Base-by-base conservation (phyloP, 257 asterid genomes). In the Gentiana straminea region DNA sequence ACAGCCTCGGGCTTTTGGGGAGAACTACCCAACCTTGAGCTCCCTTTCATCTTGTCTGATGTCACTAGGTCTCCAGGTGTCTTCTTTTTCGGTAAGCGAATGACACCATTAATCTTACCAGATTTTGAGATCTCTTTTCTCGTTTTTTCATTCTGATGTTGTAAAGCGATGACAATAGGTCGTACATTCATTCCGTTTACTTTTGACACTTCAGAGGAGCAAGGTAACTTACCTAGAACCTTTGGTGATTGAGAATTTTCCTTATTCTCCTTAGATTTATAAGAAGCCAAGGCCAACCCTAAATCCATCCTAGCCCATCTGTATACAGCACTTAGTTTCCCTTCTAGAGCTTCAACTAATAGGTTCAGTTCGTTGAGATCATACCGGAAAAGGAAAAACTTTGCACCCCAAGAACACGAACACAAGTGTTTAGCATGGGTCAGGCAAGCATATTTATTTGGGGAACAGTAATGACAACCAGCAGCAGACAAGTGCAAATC, bases 211-310 rank as follows among this genome's bases (percentile, higher is more conserved):
- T 71, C 83, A 44, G 81, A 59, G 34, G 69, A 15, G 51, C 57
- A 15, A 8, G 75, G 68, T 66, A 73, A 63, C 73, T 79, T 81
- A 53, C 64, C 77, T 33, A 50, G 43, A 35, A 35, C 57, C 59
- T 80, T 83, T 41, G 86, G 36, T 59, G 54, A 45, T 34, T 35
- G 64, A 4, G 59, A 68, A 8, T 70, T 76, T 65, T 87, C 98
- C 24, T 24, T 24, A 24, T 24, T 24, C 66, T 87, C 98, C 73
- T 70, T 87, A 62, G 86, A 70, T 59, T 80, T 75, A 56, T 77
- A 79, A 63, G 96, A 85, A 71, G 95, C 83, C 72, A 87, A 70
- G 67, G 98, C 83, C 70, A 91, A 88, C 67, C 98, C 97, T 15
- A 91, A 80, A 78, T 91, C 95, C 63, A 70, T 86, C 71, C 86